Evolutionary conservation across 371 early-diverging fungal genomes (phyloP).

Genomic region (Coemansia sp.): DNA sequence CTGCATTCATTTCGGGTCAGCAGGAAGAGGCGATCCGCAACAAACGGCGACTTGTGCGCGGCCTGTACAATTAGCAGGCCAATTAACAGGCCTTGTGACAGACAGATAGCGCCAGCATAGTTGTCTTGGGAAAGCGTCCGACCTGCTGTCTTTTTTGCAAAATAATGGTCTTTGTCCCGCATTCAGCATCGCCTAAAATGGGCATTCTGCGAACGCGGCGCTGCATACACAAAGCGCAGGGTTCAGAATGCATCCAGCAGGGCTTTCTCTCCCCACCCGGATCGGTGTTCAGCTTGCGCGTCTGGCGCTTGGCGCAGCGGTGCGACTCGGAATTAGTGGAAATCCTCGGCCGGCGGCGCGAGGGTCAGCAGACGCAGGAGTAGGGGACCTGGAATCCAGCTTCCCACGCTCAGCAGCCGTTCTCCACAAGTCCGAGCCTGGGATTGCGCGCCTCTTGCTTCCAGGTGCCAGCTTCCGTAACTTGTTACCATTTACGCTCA

Average conservation of each 20-base stretch:
- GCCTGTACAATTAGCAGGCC: too few species aligned
- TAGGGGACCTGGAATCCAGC: background rate
- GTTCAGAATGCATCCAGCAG: background rate
- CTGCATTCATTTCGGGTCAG: background rate
- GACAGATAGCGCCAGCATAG: background rate
- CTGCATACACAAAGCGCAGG: background rate
- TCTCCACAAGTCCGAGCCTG: background rate
- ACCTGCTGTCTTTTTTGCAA: background rate
- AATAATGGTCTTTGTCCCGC: background rate
- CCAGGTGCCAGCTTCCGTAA: background rate
- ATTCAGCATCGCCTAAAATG: conserved; percentile 2
- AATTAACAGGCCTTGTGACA: too few species aligned
- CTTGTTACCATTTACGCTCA: background rate
- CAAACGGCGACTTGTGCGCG: too few species aligned
- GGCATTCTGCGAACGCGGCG: background rate
- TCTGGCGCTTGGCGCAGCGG: too few species aligned
- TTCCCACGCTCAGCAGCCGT: background rate
- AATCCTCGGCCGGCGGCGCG: too few species aligned
- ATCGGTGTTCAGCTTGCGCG: too few species aligned
- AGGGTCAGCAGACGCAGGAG: background rate
- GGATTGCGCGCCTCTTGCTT: background rate
- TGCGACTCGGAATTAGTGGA: too few species aligned
- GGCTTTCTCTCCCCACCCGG: too few species aligned
- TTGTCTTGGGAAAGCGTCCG: background rate
- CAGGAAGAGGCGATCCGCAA: background rate